Evolutionary conservation across 2,329 filamentous ascomycete genomes (phyloP), one percentile per base, ranked within the genome.

Genomic region (Venturiaceae sp.): DNA sequence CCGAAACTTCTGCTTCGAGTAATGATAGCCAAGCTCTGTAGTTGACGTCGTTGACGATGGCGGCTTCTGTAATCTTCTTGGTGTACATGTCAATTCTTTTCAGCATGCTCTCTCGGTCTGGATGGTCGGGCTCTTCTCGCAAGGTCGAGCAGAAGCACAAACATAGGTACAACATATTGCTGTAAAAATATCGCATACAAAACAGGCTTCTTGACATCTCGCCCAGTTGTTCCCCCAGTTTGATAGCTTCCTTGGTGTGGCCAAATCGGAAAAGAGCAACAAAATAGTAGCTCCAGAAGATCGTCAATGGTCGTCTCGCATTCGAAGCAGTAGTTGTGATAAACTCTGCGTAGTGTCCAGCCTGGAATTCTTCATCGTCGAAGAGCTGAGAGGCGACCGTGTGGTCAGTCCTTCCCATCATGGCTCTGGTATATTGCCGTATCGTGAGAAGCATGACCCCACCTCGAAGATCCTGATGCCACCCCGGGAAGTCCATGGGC

Each of bases 401-500:
- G 2, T 72, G 71, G 11, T 71, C 71, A 0, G 88, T 92, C 69
- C 90, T 92, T 57, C 88, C 88, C 67, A 90, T 86, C 21, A 92
- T 72, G 23, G 88, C 86, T 53, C 86, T 81, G 55, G 80, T 81
- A 26, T 82, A 78, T 67, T 92, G 88, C 54, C 85, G 76, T 3
- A 86, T 77, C 2, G 81, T 79, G 60, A 87, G 81, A 6, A 92
- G 74, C 55, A 90, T 75, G 0, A 83, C 83, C 2, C 88, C 88
- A 16, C 88, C 88, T 60, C 87, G 79, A 1, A 86, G 80, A 64
- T 91, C 88, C 47, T 79, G 75, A 52, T 84, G 76, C 88, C 88
- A 92, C 54, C 86, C 83, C 1, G 83, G 82, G 60, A 89, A 82
- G 62, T 91, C 88, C 61, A 90, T 82, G 61, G 85, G 86, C n/a